Conservation (phyloP, 2,329 filamentous ascomycete genomes). For the Exophiala oligosperma region DNA sequence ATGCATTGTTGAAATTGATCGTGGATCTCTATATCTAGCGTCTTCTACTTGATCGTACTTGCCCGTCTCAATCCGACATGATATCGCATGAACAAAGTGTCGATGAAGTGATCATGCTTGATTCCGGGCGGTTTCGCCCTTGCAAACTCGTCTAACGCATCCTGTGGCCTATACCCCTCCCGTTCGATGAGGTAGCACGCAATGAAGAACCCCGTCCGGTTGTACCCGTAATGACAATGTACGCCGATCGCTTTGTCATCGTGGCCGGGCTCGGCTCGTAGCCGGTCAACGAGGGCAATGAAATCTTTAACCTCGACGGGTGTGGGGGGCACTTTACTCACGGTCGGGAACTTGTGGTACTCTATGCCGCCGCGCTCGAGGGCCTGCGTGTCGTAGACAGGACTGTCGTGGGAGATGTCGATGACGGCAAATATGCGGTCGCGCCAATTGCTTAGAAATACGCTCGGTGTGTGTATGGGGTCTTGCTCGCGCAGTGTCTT, state of each 20-base stretch:
- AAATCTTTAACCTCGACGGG: slow-evolving; percentile 61
- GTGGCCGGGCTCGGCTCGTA: slow-evolving; percentile 53
- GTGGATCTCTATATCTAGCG: background rate
- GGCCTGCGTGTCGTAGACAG: slow-evolving; percentile 79
- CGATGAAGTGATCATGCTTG: slow-evolving; percentile 83
- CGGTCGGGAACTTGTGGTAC: slow-evolving; percentile 86
- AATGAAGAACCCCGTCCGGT: slow-evolving; percentile 88
- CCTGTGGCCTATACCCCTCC: slow-evolving; percentile 68
- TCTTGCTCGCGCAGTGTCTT: slow-evolving; percentile 93
- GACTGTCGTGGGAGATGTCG: slow-evolving; percentile 87
- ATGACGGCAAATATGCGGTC: slow-evolving; percentile 71
- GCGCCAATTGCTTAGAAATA: slow-evolving; percentile 70
- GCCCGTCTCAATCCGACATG: slow-evolving; percentile 50
- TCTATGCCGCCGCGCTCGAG: slow-evolving; percentile 66
- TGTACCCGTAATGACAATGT: slow-evolving; percentile 96
- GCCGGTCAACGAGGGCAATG: slow-evolving; percentile 58
- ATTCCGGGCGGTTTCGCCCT: slow-evolving; percentile 76
- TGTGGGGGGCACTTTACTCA: slow-evolving; percentile 83
- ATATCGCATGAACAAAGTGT: slow-evolving; percentile 80
- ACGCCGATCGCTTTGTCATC: slow-evolving; percentile 66
- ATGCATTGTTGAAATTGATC: too few species aligned
- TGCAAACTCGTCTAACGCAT: slow-evolving; percentile 78
- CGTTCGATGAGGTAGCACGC: slow-evolving; percentile 87
- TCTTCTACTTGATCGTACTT: slow-evolving; percentile 12
- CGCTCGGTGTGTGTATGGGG: slow-evolving; percentile 71